phyloP scores from a whole-genome alignment of 208 protist species.

The Angomonas desouzai region DNA sequence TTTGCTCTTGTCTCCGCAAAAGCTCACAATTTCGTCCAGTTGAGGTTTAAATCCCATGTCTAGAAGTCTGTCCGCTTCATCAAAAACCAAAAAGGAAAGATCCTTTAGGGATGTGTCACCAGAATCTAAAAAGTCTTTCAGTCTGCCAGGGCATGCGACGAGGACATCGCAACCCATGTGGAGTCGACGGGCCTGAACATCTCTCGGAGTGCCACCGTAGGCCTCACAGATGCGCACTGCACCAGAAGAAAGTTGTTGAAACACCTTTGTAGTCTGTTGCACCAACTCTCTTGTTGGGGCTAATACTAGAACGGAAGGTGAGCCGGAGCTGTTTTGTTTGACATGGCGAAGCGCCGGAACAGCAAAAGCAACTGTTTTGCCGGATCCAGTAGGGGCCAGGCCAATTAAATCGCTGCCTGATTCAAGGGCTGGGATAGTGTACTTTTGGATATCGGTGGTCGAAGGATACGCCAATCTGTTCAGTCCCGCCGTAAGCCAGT shows the following conservation, averaged over 20 bases:
- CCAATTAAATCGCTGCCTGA: slow-evolving; percentile 95
- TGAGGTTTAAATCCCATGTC: slow-evolving; percentile 93
- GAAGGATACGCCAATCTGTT: slow-evolving; percentile 42
- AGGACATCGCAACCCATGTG: slow-evolving; percentile 85
- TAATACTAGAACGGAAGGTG: slow-evolving; percentile 94
- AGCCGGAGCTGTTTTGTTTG: slow-evolving; percentile 34
- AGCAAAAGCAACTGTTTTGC: slow-evolving; percentile 99
- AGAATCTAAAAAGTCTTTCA: slow-evolving; percentile 94
- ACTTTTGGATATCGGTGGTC: slow-evolving; percentile 85
- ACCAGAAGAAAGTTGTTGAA: slow-evolving; percentile 52
- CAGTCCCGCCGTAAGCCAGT: slow-evolving; percentile 66
- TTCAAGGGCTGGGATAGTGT: slow-evolving; percentile 84
- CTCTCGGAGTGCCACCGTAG: slow-evolving; percentile 72
- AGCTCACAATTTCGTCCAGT: slow-evolving; percentile 94
- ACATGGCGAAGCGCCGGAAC: slow-evolving; percentile 89
- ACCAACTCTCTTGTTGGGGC: slow-evolving; percentile 98
- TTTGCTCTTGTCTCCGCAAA: slow-evolving; percentile 35
- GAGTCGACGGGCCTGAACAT: slow-evolving; percentile 54
- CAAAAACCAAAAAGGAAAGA: slow-evolving; percentile 97
- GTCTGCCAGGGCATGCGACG: slow-evolving; percentile 98
- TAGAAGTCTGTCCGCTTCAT: slow-evolving; percentile 98
- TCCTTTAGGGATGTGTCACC: slow-evolving; percentile 82
- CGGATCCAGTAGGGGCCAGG: slow-evolving; percentile 96
- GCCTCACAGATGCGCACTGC: slow-evolving; percentile 69
- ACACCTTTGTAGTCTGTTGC: slow-evolving; percentile 97